Evolutionary conservation across 805 yeast species (phyloP).

Genomic region (Dipodascus geniculatus): DNA sequence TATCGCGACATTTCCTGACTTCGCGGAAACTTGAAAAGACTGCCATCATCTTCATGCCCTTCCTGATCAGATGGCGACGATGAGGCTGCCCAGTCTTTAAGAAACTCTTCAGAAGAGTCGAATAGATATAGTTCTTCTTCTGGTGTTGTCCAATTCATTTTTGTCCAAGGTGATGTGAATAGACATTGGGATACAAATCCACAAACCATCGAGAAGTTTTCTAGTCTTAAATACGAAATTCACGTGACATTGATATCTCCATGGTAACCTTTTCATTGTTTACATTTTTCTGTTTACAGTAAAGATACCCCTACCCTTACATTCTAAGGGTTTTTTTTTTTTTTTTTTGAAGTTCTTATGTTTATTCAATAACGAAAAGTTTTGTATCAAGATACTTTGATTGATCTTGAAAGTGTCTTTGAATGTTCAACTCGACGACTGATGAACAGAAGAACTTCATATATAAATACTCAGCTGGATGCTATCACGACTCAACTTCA

Average conservation of each 20-base stretch:
- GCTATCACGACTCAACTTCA: slow-evolving; percentile 19
- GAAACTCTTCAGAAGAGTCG: not conserved
- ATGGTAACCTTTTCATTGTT: not conserved
- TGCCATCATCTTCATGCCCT: not conserved
- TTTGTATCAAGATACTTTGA: not conserved
- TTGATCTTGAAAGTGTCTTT: not conserved
- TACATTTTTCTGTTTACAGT: not conserved
- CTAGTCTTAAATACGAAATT: not conserved
- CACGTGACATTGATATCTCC: not conserved
- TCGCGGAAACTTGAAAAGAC: not conserved
- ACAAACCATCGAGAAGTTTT: not conserved
- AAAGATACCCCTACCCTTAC: not conserved
- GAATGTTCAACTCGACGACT: not conserved
- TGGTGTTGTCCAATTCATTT: not conserved
- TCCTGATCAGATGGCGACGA: not conserved
- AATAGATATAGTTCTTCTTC: not conserved
- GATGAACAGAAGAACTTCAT: slow-evolving; percentile 13
- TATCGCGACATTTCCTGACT: not conserved
- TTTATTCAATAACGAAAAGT: not conserved
- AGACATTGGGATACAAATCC: not conserved
- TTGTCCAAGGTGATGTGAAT: not conserved
- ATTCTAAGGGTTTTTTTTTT: not conserved
- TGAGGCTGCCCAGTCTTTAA: not conserved
- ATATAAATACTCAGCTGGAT: slow-evolving; percentile 18
- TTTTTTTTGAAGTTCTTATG: not conserved